Conservation (phyloP, 2,329 filamentous ascomycete species). For the Pyrenochaeta sp. region DNA sequence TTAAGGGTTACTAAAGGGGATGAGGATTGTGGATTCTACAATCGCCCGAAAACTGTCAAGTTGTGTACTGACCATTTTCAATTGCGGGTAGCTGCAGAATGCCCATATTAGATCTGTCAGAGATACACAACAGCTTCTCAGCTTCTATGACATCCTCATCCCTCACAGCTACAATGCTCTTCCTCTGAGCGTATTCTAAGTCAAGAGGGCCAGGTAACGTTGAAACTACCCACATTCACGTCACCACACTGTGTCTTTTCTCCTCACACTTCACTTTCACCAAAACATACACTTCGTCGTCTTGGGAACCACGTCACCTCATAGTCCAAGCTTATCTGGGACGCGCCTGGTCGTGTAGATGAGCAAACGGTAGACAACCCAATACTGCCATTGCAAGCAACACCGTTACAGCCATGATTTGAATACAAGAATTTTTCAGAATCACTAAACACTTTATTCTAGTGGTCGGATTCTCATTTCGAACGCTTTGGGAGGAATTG, state of each 20-base stretch:
- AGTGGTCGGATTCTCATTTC: neutral
- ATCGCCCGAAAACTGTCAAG: too few species aligned
- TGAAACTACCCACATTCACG: neutral
- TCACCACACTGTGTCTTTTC: neutral
- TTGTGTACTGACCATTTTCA: too few species aligned
- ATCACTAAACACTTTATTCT: neutral
- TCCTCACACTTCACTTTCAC: neutral
- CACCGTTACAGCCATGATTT: neutral
- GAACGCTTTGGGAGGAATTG: too few species aligned
- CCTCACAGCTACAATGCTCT: too few species aligned
- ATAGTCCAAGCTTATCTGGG: neutral
- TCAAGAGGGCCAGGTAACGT: neutral
- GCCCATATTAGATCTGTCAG: too few species aligned
- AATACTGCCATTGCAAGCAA: neutral
- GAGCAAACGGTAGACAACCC: conserved; percentile 1
- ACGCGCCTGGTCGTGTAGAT: conserved; percentile 4
- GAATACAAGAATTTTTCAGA: too few species aligned
- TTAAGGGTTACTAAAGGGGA: too few species aligned
- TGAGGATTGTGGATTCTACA: too few species aligned
- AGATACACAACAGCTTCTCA: too few species aligned
- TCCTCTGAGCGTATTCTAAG: too few species aligned
- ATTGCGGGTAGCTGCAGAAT: too few species aligned
- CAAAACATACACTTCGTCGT: neutral
- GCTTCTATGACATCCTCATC: too few species aligned
- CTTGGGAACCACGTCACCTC: conserved; percentile 1